These are phyloP conservation scores for Saccharomyces jurei DNA, from an alignment of 805 yeast species.

Conservation along the genomic window DNA sequence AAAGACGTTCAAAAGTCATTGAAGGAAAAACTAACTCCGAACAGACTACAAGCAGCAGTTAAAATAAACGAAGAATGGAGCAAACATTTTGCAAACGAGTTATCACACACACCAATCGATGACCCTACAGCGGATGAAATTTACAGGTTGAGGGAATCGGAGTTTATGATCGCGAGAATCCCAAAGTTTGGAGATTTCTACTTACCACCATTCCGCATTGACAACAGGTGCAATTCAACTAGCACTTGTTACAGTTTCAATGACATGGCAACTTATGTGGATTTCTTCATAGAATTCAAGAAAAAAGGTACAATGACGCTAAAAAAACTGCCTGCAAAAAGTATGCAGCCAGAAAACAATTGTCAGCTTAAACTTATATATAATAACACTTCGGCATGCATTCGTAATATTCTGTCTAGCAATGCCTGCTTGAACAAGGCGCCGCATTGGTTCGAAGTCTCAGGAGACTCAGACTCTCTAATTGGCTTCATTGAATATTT, in stretches of 20 bases:
- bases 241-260: background rate
- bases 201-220: conserved; percentile 18
- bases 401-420: conserved; percentile 11
- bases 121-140: conserved; percentile 23
- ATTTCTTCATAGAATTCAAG: background rate
- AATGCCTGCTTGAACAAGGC: background rate
- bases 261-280: background rate
- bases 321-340: background rate
- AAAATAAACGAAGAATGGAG: conserved; percentile 23
- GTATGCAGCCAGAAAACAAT: conserved; percentile 6
- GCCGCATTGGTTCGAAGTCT: background rate
- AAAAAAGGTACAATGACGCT: background rate
- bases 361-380: conserved; percentile 21
- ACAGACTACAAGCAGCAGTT: conserved; percentile 7
- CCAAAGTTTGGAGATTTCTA: conserved; percentile 29
- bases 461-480: background rate
- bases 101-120: conserved; percentile 23
- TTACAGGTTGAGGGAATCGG: conserved; percentile 23
- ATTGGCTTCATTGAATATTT: background rate
- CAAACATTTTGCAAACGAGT: conserved; percentile 18
- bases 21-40: conserved; percentile 9
- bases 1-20: conserved; percentile 16
- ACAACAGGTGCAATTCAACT: background rate
- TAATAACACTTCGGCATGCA: conserved; percentile 20
- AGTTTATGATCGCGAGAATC: conserved; percentile 27